Conservation (phyloP, 129 eudicot species). For the Artemisia argyi region DNA sequence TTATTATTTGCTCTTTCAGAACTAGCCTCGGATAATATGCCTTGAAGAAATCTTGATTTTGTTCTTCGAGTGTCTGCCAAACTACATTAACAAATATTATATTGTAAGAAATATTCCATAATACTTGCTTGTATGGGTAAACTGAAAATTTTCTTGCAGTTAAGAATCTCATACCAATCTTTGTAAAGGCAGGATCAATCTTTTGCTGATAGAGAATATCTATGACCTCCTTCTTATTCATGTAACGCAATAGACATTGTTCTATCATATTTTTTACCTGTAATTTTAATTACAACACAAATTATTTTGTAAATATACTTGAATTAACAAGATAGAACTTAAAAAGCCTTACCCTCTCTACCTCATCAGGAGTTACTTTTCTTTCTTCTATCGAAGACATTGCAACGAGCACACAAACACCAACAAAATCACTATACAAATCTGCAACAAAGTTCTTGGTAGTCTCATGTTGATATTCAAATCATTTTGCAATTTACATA, state of each 20-base stretch:
- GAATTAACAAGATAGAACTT: neutral
- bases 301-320: neutral
- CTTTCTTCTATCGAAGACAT: too few species aligned
- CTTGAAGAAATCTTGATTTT: slow-evolving; percentile 69
- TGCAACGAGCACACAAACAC: too few species aligned
- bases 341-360: too few species aligned
- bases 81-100: slow-evolving; percentile 33
- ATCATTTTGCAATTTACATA: too few species aligned
- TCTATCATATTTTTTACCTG: slow-evolving; percentile 77
- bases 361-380: too few species aligned
- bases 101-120: neutral
- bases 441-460: too few species aligned
- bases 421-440: too few species aligned
- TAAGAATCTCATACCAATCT: slow-evolving; percentile 38
- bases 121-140: too few species aligned
- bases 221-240: slow-evolving; percentile 59
- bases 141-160: neutral
- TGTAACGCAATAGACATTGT: slow-evolving; percentile 55
- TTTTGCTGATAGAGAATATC: slow-evolving; percentile 44
- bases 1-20: slow-evolving; percentile 57
- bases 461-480: too few species aligned
- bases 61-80: slow-evolving; percentile 69
- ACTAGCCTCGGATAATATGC: slow-evolving; percentile 51
- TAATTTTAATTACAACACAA: slow-evolving; percentile 6
- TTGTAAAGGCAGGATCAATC: slow-evolving; percentile 58